These are phyloP conservation scores for Dictyostelium brefeldianum DNA, from an alignment of 78 protist genomes.

Conservation along the genomic window DNA sequence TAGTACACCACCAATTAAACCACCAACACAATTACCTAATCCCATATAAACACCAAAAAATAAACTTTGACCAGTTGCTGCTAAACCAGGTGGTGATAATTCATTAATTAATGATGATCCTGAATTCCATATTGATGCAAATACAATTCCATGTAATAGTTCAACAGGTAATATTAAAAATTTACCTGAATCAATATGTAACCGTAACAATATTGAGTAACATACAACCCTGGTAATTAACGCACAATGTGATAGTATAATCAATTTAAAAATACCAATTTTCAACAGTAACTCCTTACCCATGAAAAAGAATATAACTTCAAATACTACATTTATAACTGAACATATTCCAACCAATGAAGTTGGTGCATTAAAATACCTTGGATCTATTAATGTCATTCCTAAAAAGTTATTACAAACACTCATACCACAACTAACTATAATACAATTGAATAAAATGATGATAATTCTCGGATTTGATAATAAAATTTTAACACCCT, in stretches of 20 bases:
- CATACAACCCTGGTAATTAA: constrained; percentile 7
- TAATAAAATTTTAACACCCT: neutral
- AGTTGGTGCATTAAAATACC: constrained; percentile 14
- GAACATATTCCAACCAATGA: constrained; percentile 45
- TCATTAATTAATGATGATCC: constrained; percentile 6
- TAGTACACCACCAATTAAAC: neutral
- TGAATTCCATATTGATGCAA: constrained; percentile 55
- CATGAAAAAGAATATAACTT: constrained; percentile 53
- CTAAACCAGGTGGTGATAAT: constrained; percentile 39
- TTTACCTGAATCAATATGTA: neutral
- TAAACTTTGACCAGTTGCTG: constrained; percentile 53
- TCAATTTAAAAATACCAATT: constrained; percentile 3
- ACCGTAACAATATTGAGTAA: neutral
- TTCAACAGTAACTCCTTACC: constrained; percentile 34
- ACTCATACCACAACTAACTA: constrained; percentile 48
- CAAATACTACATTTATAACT: constrained; percentile 43
- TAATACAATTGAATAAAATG: constrained; percentile 28
- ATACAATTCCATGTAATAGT: constrained; percentile 58
- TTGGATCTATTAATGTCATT: neutral
- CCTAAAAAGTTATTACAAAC: constrained; percentile 56
- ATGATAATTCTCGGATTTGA: constrained; percentile 28
- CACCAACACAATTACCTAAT: constrained; percentile 44
- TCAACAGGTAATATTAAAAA: constrained; percentile 64
- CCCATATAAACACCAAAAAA: constrained; percentile 56
- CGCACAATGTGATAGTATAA: constrained; percentile 25